phyloP scores from a whole-genome alignment of 2,329 filamentous ascomycete species.

The Fusarium poae region DNA sequence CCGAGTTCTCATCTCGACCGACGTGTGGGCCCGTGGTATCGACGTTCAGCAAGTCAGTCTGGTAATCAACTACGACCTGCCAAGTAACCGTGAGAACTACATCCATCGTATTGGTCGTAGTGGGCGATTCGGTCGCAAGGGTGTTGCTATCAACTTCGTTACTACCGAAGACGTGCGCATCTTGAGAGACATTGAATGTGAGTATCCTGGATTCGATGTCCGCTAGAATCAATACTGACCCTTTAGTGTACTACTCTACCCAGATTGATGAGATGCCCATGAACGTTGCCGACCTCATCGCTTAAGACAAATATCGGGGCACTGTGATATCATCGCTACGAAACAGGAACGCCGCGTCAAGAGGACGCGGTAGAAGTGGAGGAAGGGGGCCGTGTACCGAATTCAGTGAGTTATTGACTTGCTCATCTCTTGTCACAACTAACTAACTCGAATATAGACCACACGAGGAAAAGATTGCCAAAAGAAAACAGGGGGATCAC shows the following conservation, averaged over 20 bases:
- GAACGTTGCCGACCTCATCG: conserved; percentile 80
- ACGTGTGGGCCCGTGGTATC: conserved; percentile 98
- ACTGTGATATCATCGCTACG: background rate
- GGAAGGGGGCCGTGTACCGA: conserved; percentile 49
- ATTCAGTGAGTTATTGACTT: conserved; percentile 39
- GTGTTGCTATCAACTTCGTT: conserved; percentile 99
- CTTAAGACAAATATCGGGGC: conserved; percentile 52
- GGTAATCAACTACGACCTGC: conserved; percentile 99
- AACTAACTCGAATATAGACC: conserved; percentile 1
- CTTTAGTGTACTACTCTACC: conserved; percentile 88
- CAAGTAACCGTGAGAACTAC: conserved; percentile 99
- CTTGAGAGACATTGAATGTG: conserved; percentile 93
- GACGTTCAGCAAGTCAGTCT: conserved; percentile 98
- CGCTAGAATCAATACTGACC: conserved; percentile 51
- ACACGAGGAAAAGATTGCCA: conserved; percentile 28
- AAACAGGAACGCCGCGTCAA: conserved; percentile 31
- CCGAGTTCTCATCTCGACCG: conserved; percentile 94
- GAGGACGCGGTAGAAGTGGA: conserved; percentile 43
- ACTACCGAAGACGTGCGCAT: conserved; percentile 98
- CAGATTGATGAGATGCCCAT: conserved; percentile 99
- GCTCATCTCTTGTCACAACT: background rate
- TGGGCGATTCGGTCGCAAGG: conserved; percentile 95
- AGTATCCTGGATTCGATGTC: conserved; percentile 54
- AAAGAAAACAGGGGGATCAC: conserved; percentile 6
- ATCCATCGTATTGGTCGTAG: conserved; percentile 98